phyloP scores from a whole-genome alignment of 495 filamentous ascomycete genomes.

The Beverwykella pulmonaria region DNA sequence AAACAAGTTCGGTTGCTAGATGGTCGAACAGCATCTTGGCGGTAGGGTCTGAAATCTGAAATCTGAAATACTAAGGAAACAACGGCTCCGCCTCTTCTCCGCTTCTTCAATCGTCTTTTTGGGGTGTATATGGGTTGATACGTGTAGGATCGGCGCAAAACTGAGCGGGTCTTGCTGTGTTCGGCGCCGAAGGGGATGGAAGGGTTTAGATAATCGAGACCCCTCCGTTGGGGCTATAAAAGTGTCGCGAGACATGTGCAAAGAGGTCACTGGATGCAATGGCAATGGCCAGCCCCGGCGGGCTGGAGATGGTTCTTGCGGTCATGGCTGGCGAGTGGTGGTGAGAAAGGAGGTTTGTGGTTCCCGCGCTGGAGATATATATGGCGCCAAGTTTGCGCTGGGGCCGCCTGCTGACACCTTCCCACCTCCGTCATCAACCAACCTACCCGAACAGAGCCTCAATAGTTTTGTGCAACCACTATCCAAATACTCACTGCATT shows the following conservation, averaged over 20 bases:
- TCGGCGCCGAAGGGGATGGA: constrained; percentile 43
- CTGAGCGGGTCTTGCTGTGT: constrained; percentile 35
- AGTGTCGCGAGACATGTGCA: constrained; percentile 48
- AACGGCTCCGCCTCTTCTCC: constrained; percentile 21
- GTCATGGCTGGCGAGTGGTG: constrained; percentile 31
- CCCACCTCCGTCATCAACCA: background rate
- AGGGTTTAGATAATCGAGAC: constrained; percentile 59
- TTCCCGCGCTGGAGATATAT: background rate
- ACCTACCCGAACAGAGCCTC: background rate
- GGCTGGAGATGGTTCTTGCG: constrained; percentile 20
- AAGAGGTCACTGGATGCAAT: constrained; percentile 28
- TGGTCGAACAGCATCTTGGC: constrained; percentile 52
- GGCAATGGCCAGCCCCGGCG: constrained; percentile 25
- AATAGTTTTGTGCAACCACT: background rate
- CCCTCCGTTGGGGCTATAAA: constrained; percentile 77
- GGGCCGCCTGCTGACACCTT: background rate
- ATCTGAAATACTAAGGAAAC: constrained; percentile 4
- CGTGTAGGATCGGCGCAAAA: constrained; percentile 25
- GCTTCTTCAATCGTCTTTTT: constrained; percentile 36
- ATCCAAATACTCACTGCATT: background rate
- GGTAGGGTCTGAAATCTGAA: constrained; percentile 2
- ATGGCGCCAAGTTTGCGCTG: constrained; percentile 3
- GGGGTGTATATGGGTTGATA: background rate
- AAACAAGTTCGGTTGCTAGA: constrained; percentile 64
- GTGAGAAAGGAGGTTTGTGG: constrained; percentile 20